A percentile compares a stretch with the other conserved stretches of the same genome.
These are phyloP conservation scores for Pelargonium australe DNA, from an alignment of 441 rosid species.

Conservation along the genomic window DNA sequence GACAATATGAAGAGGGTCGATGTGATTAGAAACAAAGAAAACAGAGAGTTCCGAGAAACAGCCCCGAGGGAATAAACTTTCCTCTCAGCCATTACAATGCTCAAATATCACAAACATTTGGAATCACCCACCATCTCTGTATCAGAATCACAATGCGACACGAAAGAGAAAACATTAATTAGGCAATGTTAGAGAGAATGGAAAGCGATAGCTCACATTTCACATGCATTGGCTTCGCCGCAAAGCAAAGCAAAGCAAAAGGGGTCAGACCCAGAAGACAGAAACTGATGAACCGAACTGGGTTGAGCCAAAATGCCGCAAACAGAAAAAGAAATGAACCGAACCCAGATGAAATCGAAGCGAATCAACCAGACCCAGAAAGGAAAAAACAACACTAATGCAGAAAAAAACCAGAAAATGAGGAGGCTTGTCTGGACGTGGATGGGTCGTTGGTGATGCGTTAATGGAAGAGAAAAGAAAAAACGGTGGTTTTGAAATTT, in stretches of 20 bases:
- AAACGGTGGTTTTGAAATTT: neutral
- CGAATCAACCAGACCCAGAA: constrained; percentile 6
- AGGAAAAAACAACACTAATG: neutral
- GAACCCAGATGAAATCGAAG: constrained; percentile 17
- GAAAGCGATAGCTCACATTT: neutral
- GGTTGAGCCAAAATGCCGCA: neutral
- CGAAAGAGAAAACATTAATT: neutral
- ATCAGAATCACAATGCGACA: neutral
- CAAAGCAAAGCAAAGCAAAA: too few species aligned
- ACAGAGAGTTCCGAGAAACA: constrained; percentile 40
- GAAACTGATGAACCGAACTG: neutral
- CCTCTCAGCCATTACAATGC: constrained; percentile 53
- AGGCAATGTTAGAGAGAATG: neutral
- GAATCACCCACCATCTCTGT: constrained; percentile 11
- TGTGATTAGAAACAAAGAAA: constrained; percentile 39
- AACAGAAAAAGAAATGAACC: neutral
- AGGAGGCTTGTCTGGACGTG: neutral
- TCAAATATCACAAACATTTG: constrained; percentile 21
- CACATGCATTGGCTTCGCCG: neutral
- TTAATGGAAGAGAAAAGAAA: neutral
- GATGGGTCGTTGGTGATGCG: constrained; percentile 1
- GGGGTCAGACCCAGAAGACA: neutral
- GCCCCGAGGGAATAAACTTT: constrained; percentile 33
- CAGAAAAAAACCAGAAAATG: neutral
- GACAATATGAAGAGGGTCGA: constrained; percentile 56